phyloP scores from a whole-genome alignment of 306 rosid genomes.

The Purshia tridentata region DNA sequence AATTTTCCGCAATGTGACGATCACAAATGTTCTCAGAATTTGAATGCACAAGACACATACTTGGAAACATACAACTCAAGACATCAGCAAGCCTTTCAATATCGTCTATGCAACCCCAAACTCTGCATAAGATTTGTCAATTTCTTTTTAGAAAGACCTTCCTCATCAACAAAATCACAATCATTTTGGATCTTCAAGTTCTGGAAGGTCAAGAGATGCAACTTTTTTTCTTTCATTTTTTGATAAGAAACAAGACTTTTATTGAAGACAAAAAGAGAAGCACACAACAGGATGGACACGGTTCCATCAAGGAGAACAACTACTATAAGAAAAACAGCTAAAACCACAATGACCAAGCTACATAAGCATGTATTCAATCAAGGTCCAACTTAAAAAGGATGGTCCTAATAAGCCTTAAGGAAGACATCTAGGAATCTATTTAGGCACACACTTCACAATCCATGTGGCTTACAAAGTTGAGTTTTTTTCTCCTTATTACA shows the following conservation, averaged over 20 bases:
- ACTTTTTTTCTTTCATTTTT: too few relatives aligned
- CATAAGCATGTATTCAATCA: not conserved
- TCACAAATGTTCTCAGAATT: not conserved
- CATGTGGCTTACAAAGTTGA: not conserved
- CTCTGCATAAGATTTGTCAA: not conserved
- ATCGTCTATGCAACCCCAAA: not conserved
- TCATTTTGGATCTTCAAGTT: too few relatives aligned
- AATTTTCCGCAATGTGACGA: not conserved
- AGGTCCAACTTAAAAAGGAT: not conserved
- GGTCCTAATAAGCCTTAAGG: not conserved
- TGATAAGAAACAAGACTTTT: not conserved
- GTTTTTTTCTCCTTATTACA: not conserved
- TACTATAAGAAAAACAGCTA: too few relatives aligned
- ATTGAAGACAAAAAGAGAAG: too few relatives aligned
- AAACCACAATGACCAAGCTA: too few relatives aligned
- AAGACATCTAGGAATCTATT: constrained; percentile 3
- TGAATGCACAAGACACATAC: not conserved
- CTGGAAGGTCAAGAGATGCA: not conserved
- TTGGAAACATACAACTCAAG: not conserved
- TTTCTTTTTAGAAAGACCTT: not conserved
- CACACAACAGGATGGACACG: too few relatives aligned
- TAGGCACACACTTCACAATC: not conserved
- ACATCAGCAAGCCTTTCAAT: not conserved
- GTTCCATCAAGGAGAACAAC: too few relatives aligned
- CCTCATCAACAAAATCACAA: not conserved